Percentiles rank a stretch among this genome's conserved stretches.
phyloP scores from a whole-genome alignment of 2,329 filamentous ascomycete species.

The Elsinoe perseae region DNA sequence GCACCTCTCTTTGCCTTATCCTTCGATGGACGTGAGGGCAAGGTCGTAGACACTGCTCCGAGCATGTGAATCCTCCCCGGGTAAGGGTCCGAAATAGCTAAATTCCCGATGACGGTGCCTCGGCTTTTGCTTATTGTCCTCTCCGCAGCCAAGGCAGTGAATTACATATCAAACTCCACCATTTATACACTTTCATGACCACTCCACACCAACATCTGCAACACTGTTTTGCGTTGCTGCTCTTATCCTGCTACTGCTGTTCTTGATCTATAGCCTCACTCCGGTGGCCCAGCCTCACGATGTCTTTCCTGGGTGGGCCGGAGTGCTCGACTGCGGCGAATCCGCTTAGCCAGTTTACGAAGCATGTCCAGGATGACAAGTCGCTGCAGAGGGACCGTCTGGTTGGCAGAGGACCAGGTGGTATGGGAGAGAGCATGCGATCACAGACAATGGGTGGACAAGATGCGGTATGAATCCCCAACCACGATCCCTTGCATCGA shows the following conservation, averaged over 20 bases:
- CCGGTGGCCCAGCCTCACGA: constrained; percentile 37
- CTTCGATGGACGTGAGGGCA: too few species aligned
- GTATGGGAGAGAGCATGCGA: constrained; percentile 67
- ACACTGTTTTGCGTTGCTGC: too few species aligned
- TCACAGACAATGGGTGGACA: constrained; percentile 62
- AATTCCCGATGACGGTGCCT: constrained; percentile 13
- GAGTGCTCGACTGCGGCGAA: constrained; percentile 97
- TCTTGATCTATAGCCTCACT: background rate
- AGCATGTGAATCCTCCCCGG: background rate
- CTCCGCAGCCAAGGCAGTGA: constrained; percentile 12
- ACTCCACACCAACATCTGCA: too few species aligned
- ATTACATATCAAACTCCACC: constrained; percentile 13
- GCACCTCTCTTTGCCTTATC: too few species aligned
- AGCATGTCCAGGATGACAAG: constrained; percentile 94
- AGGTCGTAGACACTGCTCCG: too few species aligned
- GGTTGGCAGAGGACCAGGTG: constrained; percentile 63
- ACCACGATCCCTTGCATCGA: too few species aligned
- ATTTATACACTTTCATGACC: background rate
- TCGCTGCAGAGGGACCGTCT: constrained; percentile 86
- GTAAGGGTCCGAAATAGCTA: background rate
- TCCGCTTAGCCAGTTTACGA: constrained; percentile 93
- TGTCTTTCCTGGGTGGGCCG: constrained; percentile 93
- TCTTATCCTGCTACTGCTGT: background rate
- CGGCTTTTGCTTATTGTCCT: constrained; percentile 9
- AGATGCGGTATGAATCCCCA: constrained; percentile 64